Conservation (phyloP, 1,139 yeast species). For the Casaregolazyma lundiana region DNA sequence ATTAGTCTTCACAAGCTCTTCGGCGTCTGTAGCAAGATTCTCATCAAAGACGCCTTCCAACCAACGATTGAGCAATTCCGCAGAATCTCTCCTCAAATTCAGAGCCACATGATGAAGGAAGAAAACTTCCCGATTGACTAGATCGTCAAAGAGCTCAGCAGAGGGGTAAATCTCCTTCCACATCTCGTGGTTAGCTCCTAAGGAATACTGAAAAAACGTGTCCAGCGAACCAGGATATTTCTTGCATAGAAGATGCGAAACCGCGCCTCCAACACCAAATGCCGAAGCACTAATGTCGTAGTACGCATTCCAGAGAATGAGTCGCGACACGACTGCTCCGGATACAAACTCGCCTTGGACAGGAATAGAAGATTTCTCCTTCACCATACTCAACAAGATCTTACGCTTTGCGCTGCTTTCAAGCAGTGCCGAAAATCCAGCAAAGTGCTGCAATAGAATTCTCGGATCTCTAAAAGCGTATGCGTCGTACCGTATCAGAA, state of each 20-base stretch:
- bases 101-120: background rate
- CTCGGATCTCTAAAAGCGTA: background rate
- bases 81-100: background rate
- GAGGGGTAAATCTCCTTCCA: conserved; percentile 6
- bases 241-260: background rate
- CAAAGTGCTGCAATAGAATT: background rate
- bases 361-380: background rate
- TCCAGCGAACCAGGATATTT: background rate
- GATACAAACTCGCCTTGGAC: conserved; percentile 1
- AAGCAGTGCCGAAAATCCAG: background rate
- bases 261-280: conserved; percentile 4
- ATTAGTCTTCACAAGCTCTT: background rate
- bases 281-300: background rate
- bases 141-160: conserved; percentile 1
- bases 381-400: too few species aligned
- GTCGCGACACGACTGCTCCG: background rate
- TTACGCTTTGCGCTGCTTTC: background rate
- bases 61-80: background rate
- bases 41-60: conserved; percentile 1
- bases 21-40: too few species aligned
- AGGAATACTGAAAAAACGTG: background rate
- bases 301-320: conserved; percentile 4
- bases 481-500: conserved; percentile 2
- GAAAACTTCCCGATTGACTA: background rate
- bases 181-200: background rate